A percentile compares a stretch with the other conserved stretches of the same genome.
phyloP scores from a whole-genome alignment of 441 rosid species.

The Gossypium davidsonii region DNA sequence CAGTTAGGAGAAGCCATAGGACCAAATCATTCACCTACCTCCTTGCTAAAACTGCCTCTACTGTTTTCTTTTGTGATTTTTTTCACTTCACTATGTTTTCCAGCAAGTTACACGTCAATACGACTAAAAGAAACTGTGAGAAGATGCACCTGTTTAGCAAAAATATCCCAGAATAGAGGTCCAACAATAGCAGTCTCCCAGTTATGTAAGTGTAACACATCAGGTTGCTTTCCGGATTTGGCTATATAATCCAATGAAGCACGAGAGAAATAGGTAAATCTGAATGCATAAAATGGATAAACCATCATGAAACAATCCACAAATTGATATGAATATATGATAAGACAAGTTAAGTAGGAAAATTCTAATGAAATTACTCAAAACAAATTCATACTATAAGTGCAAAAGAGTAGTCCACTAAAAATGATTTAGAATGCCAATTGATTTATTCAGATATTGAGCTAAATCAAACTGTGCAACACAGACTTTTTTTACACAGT shows the following conservation, averaged over 20 bases:
- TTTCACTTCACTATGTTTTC: neutral
- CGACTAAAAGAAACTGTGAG: neutral
- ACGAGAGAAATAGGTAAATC: slow-evolving; percentile 81
- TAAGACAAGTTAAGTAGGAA: neutral
- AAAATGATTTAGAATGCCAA: neutral
- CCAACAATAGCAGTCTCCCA: slow-evolving; percentile 85
- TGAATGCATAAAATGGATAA: slow-evolving; percentile 24
- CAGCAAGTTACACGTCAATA: neutral
- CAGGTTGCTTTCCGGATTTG: slow-evolving; percentile 80
- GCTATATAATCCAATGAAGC: slow-evolving; percentile 79
- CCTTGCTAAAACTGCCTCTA: neutral
- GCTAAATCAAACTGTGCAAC: neutral
- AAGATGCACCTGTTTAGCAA: slow-evolving; percentile 54
- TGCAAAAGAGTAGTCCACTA: neutral
- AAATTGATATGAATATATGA: slow-evolving; percentile 1
- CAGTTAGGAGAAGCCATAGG: neutral
- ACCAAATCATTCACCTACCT: neutral
- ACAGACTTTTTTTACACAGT: neutral
- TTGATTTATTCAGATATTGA: neutral
- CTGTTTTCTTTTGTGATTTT: neutral
- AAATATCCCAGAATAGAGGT: slow-evolving; percentile 85
- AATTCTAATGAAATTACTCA: neutral
- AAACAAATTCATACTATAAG: neutral
- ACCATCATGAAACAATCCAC: slow-evolving; percentile 1
- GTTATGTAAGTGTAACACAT: slow-evolving; percentile 73